A percentile compares a stretch with the other conserved stretches of the same genome.
Conservation (phyloP, 2,329 filamentous ascomycete species). For the Ophiosphaerella narmari region DNA sequence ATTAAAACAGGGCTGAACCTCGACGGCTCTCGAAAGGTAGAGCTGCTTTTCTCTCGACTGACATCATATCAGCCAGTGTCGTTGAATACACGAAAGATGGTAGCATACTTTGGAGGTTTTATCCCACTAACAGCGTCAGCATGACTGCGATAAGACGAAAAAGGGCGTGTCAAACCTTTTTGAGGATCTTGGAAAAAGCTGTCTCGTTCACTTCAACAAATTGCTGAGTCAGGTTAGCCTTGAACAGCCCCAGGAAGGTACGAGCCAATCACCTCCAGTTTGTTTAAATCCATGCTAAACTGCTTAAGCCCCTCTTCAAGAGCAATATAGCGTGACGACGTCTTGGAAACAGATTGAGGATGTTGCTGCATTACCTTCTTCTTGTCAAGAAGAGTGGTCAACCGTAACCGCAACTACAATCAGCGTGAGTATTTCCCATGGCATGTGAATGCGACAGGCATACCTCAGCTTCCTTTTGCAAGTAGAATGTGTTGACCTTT, state of each 20-base stretch:
- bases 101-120: constrained; percentile 85
- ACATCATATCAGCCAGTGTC: constrained; percentile 37
- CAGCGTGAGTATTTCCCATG: constrained; percentile 18
- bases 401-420: constrained; percentile 83
- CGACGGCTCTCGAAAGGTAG: constrained; percentile 92
- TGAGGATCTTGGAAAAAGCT: constrained; percentile 96
- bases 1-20: constrained; percentile 98
- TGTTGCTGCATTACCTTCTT: constrained; percentile 88
- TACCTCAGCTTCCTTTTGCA: constrained; percentile 98
- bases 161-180: constrained; percentile 67
- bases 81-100: constrained; percentile 16
- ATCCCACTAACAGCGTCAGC: constrained; percentile 73
- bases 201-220: constrained; percentile 98
- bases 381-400: constrained; percentile 92
- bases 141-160: constrained; percentile 1
- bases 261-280: constrained; percentile 67
- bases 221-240: constrained; percentile 62
- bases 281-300: constrained; percentile 95
- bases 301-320: constrained; percentile 96
- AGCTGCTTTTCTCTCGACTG: constrained; percentile 95
- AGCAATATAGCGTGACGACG: constrained; percentile 91
- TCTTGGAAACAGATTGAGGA: constrained; percentile 74
- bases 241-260: constrained; percentile 6
- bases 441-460: constrained; percentile 18
- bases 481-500: constrained; percentile 96